phyloP scores from a whole-genome alignment of 2,329 filamentous ascomycete genomes.

The Trichoderma brevicompactum region DNA sequence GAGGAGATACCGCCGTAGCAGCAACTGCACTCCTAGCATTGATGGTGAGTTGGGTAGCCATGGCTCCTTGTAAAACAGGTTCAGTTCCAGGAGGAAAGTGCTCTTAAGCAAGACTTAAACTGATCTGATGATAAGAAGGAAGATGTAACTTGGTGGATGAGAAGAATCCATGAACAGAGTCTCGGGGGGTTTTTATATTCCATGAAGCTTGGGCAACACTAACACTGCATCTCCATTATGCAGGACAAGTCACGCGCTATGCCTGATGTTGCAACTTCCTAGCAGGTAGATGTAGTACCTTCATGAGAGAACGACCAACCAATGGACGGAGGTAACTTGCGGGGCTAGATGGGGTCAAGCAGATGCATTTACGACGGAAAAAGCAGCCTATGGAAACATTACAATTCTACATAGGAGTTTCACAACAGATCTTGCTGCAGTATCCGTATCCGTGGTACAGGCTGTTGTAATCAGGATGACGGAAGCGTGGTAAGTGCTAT shows the following conservation, averaged over 20 bases:
- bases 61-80: background rate
- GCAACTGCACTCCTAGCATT: constrained; percentile 15
- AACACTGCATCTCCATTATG: background rate
- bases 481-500: too few species aligned
- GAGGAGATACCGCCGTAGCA: background rate
- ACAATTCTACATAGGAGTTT: background rate
- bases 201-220: background rate
- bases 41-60: background rate
- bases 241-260: background rate
- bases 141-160: too few species aligned
- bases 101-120: too few species aligned
- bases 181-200: background rate
- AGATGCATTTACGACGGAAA: background rate
- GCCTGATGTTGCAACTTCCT: background rate
- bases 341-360: background rate
- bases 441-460: too few species aligned
- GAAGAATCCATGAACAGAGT: background rate
- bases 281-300: background rate
- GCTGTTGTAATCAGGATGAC: too few species aligned
- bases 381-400: background rate
- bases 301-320: background rate
- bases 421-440: too few species aligned
- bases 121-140: too few species aligned
- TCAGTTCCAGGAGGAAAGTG: background rate
- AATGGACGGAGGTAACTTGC: background rate